Percentiles rank a stretch among this genome's conserved stretches.
Evolutionary conservation across 352 stramenopile genomes (phyloP).

Genomic region (Phytophthora ramorum): DNA sequence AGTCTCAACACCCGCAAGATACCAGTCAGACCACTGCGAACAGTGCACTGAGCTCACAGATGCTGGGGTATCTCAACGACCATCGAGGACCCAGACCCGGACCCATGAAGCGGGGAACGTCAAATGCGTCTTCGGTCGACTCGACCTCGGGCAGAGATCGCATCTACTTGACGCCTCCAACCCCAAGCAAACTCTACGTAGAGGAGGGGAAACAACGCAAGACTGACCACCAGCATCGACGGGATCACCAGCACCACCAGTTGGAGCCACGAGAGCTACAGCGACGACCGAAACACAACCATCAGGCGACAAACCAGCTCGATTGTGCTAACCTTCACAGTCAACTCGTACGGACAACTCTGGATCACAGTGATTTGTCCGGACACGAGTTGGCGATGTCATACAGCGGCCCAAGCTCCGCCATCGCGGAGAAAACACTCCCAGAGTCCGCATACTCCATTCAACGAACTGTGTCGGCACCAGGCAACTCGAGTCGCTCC

Average conservation of each 20-base stretch:
- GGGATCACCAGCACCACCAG: slow-evolving; percentile 8
- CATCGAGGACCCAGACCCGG: not conserved
- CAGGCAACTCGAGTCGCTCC: slow-evolving; percentile 2
- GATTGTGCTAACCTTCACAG: not conserved
- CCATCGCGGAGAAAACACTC: slow-evolving; percentile 9
- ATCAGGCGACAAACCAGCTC: not conserved
- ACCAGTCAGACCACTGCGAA: not conserved
- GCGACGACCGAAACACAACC: slow-evolving; percentile 1
- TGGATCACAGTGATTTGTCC: slow-evolving; percentile 5
- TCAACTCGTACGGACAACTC: slow-evolving; percentile 5
- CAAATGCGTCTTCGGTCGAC: slow-evolving; percentile 16
- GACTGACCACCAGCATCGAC: not conserved
- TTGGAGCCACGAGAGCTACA: not conserved
- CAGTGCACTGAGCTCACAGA: not conserved
- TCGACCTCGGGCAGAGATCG: slow-evolving; percentile 7
- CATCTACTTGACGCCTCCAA: slow-evolving; percentile 14
- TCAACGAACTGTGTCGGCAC: slow-evolving; percentile 8
- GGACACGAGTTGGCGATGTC: slow-evolving; percentile 3
- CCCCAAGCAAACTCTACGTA: slow-evolving; percentile 12
- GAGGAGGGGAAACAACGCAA: slow-evolving; percentile 10
- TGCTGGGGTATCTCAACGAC: not conserved
- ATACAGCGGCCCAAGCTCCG: slow-evolving; percentile 25
- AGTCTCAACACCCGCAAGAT: not conserved
- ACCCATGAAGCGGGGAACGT: not conserved
- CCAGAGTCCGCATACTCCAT: slow-evolving; percentile 4